phyloP scores from a whole-genome alignment of 495 filamentous ascomycete species.

The Polyplosphaeria fusca region DNA sequence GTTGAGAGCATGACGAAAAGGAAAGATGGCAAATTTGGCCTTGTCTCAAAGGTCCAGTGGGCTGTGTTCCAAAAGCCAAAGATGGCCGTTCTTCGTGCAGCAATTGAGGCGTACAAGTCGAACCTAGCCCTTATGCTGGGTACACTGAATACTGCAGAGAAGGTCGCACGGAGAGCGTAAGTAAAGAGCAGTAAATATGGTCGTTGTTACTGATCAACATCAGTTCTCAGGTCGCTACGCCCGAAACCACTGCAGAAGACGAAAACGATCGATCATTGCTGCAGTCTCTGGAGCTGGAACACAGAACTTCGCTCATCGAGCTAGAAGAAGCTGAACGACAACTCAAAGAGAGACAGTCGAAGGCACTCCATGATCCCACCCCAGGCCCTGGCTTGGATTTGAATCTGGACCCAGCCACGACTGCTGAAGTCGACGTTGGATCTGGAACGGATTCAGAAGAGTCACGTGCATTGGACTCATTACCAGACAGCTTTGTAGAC shows the following conservation, averaged over 20 bases:
- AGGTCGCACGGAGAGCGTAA: slow-evolving; percentile 10
- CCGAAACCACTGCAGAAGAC: background rate
- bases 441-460: too few relatives aligned
- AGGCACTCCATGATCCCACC: too few relatives aligned
- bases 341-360: background rate
- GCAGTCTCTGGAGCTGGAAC: slow-evolving; percentile 14
- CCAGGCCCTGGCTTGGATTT: too few relatives aligned
- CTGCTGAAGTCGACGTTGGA: too few relatives aligned
- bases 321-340: slow-evolving; percentile 12
- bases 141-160: slow-evolving; percentile 22
- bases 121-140: slow-evolving; percentile 20
- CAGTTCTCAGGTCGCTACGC: background rate
- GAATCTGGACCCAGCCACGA: too few relatives aligned
- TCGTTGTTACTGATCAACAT: background rate
- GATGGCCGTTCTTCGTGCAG: slow-evolving; percentile 7
- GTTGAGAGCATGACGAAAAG: slow-evolving; percentile 5
- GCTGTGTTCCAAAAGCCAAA: slow-evolving; percentile 23
- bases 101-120: slow-evolving; percentile 23
- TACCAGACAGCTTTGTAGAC: background rate
- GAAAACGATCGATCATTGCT: slow-evolving; percentile 8
- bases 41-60: slow-evolving; percentile 16
- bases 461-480: too few relatives aligned
- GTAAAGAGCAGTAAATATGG: background rate
- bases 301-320: slow-evolving; percentile 8
- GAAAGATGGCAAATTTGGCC: slow-evolving; percentile 12